A percentile compares a stretch with the other conserved stretches of the same genome.
Conservation (phyloP, 805 yeast genomes). For the Schizosaccharomyces osmophilus region DNA sequence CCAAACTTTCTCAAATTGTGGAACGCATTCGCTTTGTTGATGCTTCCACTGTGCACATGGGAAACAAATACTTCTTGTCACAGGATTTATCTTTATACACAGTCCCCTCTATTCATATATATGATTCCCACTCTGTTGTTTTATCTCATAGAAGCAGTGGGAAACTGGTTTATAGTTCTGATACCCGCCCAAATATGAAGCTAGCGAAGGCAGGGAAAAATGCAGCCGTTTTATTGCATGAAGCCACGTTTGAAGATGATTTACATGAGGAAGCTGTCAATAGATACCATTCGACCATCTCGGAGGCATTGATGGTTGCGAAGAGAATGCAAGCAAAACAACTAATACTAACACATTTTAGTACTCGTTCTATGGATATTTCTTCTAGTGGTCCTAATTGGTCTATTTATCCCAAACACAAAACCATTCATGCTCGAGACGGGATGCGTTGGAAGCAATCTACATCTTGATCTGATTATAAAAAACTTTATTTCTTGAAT, state of each 20-base stretch:
- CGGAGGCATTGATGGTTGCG: conserved; percentile 59
- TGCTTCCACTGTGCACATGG: too few relatives aligned
- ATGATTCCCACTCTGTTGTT: conserved; percentile 48
- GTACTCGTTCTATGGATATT: conserved; percentile 35
- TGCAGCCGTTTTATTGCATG: conserved; percentile 67
- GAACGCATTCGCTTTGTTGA: neutral
- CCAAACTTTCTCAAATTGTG: neutral
- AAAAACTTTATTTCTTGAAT: neutral
- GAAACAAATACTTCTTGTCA: neutral
- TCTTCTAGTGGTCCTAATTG: neutral
- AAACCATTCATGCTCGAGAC: neutral
- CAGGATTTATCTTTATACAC: conserved; percentile 20
- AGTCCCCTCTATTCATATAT: conserved; percentile 66
- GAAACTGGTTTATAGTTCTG: conserved; percentile 77
- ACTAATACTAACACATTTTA: conserved; percentile 68
- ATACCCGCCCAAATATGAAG: conserved; percentile 54
- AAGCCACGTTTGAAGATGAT: conserved; percentile 72
- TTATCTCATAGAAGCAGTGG: conserved; percentile 26
- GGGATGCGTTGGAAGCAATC: neutral
- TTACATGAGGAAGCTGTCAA: conserved; percentile 50
- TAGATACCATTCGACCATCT: conserved; percentile 69
- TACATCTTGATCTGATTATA: neutral
- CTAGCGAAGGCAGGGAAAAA: conserved; percentile 43
- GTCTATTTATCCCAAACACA: neutral
- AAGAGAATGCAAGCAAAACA: conserved; percentile 46